Evolutionary conservation across 495 filamentous ascomycete species (phyloP).

Genomic region (Haplographium delicatum): DNA sequence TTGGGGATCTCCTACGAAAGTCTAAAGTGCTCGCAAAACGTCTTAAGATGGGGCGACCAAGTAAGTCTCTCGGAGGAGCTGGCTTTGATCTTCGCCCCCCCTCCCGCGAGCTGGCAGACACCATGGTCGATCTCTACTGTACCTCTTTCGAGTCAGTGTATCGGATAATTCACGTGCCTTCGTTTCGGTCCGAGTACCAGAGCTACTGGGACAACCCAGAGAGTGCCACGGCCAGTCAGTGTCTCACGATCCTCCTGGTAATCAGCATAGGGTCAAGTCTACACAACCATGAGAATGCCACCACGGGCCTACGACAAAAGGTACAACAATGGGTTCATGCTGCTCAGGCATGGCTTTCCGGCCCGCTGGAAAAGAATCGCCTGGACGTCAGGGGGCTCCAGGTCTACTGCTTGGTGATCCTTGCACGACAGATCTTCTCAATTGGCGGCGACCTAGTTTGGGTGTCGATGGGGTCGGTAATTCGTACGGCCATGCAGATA

Average conservation of each 20-base stretch:
- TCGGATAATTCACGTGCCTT: slow-evolving; percentile 54
- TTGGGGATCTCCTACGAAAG: slow-evolving; percentile 31
- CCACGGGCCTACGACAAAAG: slow-evolving; percentile 30
- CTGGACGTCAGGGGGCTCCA: slow-evolving; percentile 46
- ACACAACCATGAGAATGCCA: slow-evolving; percentile 27
- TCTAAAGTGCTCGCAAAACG: slow-evolving; percentile 28
- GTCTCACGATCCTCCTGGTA: slow-evolving; percentile 47
- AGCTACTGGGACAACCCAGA: slow-evolving; percentile 41
- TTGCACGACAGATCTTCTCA: slow-evolving; percentile 46
- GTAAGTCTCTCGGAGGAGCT: slow-evolving; percentile 3
- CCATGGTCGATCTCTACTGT: slow-evolving; percentile 50
- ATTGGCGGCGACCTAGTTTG: slow-evolving; percentile 51
- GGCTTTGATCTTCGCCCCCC: slow-evolving; percentile 36
- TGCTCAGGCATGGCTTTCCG: slow-evolving; percentile 51
- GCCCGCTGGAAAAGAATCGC: slow-evolving; percentile 46
- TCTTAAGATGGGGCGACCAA: slow-evolving; percentile 28
- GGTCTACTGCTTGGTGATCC: slow-evolving; percentile 47
- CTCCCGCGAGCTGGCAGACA: slow-evolving; percentile 42
- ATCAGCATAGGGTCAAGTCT: slow-evolving; percentile 50
- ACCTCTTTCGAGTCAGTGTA: slow-evolving; percentile 50
- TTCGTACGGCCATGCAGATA: slow-evolving; percentile 53
- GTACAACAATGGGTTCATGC: slow-evolving; percentile 48
- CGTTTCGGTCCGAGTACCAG: slow-evolving; percentile 48
- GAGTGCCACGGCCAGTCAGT: slow-evolving; percentile 29
- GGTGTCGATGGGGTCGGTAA: slow-evolving; percentile 48